Evolutionary conservation across 1,284 basidiomycete genomes (phyloP), one percentile per base, ranked within the genome.

Genomic region (Microbotryum scabiosae): DNA sequence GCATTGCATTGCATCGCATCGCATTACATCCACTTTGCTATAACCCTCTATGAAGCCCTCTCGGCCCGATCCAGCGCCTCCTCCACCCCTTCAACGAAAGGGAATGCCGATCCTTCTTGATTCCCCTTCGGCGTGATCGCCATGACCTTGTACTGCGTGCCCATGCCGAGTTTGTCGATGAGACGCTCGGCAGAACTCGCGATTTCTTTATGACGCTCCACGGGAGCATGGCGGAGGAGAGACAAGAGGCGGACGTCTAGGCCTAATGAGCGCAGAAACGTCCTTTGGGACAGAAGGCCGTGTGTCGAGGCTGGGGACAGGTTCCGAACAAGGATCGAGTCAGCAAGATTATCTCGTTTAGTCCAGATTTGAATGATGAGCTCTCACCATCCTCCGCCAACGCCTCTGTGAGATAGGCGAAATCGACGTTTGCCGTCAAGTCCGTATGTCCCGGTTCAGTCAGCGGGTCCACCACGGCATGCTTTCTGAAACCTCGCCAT

Each of bases 381-480:
- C n/a, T 72, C 81, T 30, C 66, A 87, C 87, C 85, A 4, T 82
- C 75, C 58, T 82, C 82, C 1, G 75, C 74, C 62, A 93, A 77
- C 0, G 90, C 85, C 74, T 93, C 89, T 68, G 82, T 81, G 47
- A 98, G 79, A 73, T 89, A 89, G 0, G 84, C 82, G 76, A 98
- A 99, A 76, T 98, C 92, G 56, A 99, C 94, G 72, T 98, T 97
- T 36, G 87, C 86, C 0, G 96, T 98, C 54, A 98, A 76, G 75
- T 98, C 96, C 51, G 88, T 87, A 51, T 87, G 80, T 14, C 96
- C 94, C 0, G 94, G 93, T 12, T 81, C 77, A 59, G 86, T 79
- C 71, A 98, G 93, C 0, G 90, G 81, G 72, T 93, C 87, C 0
- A 90, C 88, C 23, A 92, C 83, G 65, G 86, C 80, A 74, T 98